phyloP scores from a whole-genome alignment of 345 rosid species.

The Lepidium aucheri region DNA sequence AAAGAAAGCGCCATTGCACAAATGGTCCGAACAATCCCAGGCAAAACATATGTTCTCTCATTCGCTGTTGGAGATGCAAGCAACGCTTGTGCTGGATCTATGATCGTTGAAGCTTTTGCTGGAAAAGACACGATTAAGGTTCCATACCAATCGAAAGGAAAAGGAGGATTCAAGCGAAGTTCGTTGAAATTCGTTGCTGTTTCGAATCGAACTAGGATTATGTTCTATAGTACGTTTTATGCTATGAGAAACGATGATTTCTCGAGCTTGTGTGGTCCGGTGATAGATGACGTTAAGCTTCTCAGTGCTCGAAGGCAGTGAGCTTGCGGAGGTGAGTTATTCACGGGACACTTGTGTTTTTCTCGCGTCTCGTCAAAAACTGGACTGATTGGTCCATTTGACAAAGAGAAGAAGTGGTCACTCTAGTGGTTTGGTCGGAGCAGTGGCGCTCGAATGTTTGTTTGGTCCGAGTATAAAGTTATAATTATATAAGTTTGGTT shows the following conservation, averaged over 20 bases:
- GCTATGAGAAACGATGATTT: conserved; percentile 62
- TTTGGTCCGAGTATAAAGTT: neutral
- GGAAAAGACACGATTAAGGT: conserved; percentile 47
- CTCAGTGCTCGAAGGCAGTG: conserved; percentile 36
- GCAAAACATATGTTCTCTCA: conserved; percentile 47
- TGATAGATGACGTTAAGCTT: conserved; percentile 61
- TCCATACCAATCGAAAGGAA: conserved; percentile 55
- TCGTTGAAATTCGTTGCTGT: conserved; percentile 43
- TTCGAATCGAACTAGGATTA: conserved; percentile 41
- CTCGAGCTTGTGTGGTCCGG: conserved; percentile 76
- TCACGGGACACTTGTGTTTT: neutral
- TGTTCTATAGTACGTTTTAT: conserved; percentile 69
- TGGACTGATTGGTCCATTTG: neutral
- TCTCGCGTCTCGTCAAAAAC: neutral
- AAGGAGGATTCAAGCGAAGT: conserved; percentile 60
- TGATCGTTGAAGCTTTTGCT: conserved; percentile 73
- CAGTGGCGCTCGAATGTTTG: neutral
- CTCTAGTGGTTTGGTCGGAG: neutral
- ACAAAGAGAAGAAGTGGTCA: neutral
- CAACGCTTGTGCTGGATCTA: conserved; percentile 59
- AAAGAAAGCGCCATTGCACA: conserved; percentile 79
- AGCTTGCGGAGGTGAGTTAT: no score
- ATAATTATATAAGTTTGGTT: neutral
- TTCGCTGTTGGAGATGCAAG: conserved; percentile 68
- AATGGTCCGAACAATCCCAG: conserved; percentile 39